Evolutionary conservation across 2,329 filamentous ascomycete species (phyloP).

Genomic region (Coniella lustricola): DNA sequence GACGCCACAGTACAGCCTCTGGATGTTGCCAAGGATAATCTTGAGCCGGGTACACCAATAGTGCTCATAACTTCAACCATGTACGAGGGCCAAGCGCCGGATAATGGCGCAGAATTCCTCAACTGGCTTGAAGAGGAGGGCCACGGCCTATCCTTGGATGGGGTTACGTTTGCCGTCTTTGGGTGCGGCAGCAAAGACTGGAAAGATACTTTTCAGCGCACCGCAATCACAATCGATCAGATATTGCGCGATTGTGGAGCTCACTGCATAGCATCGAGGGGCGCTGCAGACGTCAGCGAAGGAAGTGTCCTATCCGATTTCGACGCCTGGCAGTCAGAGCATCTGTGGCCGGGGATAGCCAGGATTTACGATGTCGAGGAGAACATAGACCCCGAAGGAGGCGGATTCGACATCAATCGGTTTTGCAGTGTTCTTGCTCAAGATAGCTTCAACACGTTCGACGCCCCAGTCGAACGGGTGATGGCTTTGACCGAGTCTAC

Average conservation of each 20-base stretch:
- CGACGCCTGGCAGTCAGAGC: slow-evolving; percentile 33
- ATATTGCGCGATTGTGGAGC: slow-evolving; percentile 36
- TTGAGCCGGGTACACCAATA: slow-evolving; percentile 38
- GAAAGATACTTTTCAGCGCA: slow-evolving; percentile 40
- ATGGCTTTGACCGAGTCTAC: not conserved
- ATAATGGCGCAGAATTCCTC: slow-evolving; percentile 43
- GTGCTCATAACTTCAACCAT: slow-evolving; percentile 47
- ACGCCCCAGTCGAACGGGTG: not conserved
- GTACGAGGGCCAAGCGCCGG: slow-evolving; percentile 51
- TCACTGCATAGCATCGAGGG: slow-evolving; percentile 34
- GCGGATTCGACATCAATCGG: not conserved
- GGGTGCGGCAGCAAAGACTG: slow-evolving; percentile 41
- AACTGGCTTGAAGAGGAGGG: slow-evolving; percentile 45
- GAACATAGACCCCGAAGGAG: not conserved
- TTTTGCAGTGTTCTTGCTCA: not conserved
- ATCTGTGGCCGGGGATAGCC: not conserved
- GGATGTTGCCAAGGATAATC: slow-evolving; percentile 40
- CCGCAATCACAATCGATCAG: slow-evolving; percentile 42
- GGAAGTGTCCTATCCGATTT: slow-evolving; percentile 43
- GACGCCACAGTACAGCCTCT: slow-evolving; percentile 34
- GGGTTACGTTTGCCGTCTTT: slow-evolving; percentile 46
- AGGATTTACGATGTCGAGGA: not conserved
- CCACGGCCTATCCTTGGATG: slow-evolving; percentile 30
- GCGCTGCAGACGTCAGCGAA: slow-evolving; percentile 40
- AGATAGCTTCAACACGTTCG: not conserved